Conservation (phyloP, 805 yeast species). For the Candida nonsorbophila region DNA sequence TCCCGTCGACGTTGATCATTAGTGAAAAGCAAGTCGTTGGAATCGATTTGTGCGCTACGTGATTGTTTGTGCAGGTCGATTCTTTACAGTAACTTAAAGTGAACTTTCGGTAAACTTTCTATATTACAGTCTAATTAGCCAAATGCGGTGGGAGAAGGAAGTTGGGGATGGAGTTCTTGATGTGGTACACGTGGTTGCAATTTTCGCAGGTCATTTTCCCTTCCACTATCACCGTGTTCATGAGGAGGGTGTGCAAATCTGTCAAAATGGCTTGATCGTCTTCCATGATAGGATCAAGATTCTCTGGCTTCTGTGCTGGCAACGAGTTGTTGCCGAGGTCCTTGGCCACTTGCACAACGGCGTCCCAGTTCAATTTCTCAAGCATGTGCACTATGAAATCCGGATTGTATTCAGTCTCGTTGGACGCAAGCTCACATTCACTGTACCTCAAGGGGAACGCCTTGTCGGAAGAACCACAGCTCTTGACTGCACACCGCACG, state of each 20-base stretch:
- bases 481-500: slow-evolving; percentile 85
- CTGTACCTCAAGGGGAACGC: slow-evolving; percentile 77
- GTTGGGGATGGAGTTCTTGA: slow-evolving; percentile 92
- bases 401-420: slow-evolving; percentile 73
- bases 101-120: too few relatives aligned
- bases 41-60: slow-evolving; percentile 3
- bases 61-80: slow-evolving; percentile 2
- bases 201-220: slow-evolving; percentile 86
- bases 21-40: too few relatives aligned
- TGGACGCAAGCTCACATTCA: slow-evolving; percentile 52
- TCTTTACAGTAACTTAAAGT: slow-evolving; percentile 10
- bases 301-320: slow-evolving; percentile 59
- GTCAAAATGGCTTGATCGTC: slow-evolving; percentile 51
- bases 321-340: slow-evolving; percentile 59
- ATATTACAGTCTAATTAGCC: slow-evolving; percentile 27
- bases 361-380: slow-evolving; percentile 85
- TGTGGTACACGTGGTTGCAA: slow-evolving; percentile 83
- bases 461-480: slow-evolving; percentile 67
- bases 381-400: slow-evolving; percentile 73
- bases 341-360: slow-evolving; percentile 67
- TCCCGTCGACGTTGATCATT: too few relatives aligned
- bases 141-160: slow-evolving; percentile 92
- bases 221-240: slow-evolving; percentile 82
- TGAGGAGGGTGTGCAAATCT: slow-evolving; percentile 71
- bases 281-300: slow-evolving; percentile 48